Base-by-base conservation (phyloP, 202 grass and related monocot genomes). In the Bolboschoenoplectus hybrid region DNA sequence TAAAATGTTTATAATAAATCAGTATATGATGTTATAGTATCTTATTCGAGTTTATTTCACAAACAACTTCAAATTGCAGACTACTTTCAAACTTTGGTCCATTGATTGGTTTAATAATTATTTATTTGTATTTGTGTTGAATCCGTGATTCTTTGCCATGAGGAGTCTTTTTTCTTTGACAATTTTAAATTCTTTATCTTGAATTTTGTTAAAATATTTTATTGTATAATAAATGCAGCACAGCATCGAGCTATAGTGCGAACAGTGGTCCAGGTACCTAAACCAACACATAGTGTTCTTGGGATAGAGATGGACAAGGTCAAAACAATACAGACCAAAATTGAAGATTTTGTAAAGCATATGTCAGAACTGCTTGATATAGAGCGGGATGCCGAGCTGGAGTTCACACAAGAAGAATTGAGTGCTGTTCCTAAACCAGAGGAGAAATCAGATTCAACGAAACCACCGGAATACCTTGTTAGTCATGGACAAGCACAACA, bases 321-420 rank as follows among this genome's bases (percentile, higher is more conserved):
- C 72, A 89, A 89, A 64, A 44, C 79, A 87, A 92, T 95, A 61
- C 93, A 94, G 78, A 77, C 44, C 46, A 98, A 92, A 19, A 98
- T 98, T 74, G 87, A 94, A 52, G 86, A 94, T 45, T 98, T 90
- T 81, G 95, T 95, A 53, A 91, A 63, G 36, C 50, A 90, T 26
- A 98, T 95, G 91, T 98, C 95, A 20, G 89, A 98, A 56, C 86
- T 98, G 52, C 84, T 98, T 34, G 74, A 51, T 6, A 89, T 98
- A 14, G 93, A 98, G 85, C 87, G 93, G 53, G 95, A 98, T 83
- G 91, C 79, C 39, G 95, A 98, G 84, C 89, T 98, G 68, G 95
- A 98, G 80, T 98, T 90, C 86, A 98, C 90, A 40, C 93, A 98
- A 84, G 89, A 94, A 74, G 95, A 95, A 79, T 63, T 98, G 68